A percentile compares a stretch with the other conserved stretches of the same genome.
These are phyloP conservation scores for Macrophomina phaseolina DNA, from an alignment of 2,329 filamentous ascomycete genomes.

Conservation along the genomic window DNA sequence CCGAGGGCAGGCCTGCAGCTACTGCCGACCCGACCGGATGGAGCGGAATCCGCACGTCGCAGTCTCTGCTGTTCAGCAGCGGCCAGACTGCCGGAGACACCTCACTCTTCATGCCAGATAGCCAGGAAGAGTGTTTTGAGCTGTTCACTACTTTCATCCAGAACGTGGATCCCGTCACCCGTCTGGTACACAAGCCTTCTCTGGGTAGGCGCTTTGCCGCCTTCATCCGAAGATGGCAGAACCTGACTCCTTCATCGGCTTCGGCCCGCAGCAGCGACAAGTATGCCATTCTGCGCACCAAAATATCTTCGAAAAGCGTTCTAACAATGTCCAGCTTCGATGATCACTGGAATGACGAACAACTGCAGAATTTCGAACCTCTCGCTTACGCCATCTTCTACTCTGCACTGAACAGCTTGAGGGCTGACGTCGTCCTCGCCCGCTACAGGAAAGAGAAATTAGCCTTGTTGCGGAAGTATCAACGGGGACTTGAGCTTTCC, in stretches of 20 bases:
- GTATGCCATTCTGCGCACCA: not conserved
- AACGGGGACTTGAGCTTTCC: constrained; percentile 43
- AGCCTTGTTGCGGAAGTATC: constrained; percentile 39
- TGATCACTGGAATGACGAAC: constrained; percentile 24
- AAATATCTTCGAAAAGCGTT: not conserved
- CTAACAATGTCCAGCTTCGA: constrained; percentile 1
- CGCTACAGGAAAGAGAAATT: constrained; percentile 43
- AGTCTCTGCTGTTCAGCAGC: constrained; percentile 25
- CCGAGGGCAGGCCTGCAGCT: constrained; percentile 2
- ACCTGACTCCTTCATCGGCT: constrained; percentile 12
- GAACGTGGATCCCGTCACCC: constrained; percentile 26
- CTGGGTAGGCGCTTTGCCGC: constrained; percentile 16
- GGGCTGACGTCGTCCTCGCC: constrained; percentile 37
- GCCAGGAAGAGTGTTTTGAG: constrained; percentile 13
- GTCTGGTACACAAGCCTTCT: constrained; percentile 26
- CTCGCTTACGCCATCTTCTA: constrained; percentile 45
- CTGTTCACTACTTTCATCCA: constrained; percentile 21
- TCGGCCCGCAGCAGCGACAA: constrained; percentile 21
- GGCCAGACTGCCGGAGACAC: constrained; percentile 16
- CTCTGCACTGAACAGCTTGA: constrained; percentile 43
- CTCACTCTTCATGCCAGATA: constrained; percentile 25
- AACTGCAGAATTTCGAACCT: constrained; percentile 33
- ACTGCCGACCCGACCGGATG: not conserved
- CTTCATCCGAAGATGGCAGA: constrained; percentile 23
- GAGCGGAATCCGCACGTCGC: constrained; percentile 22